A percentile compares a stretch with the other conserved stretches of the same genome.
Evolutionary conservation across 352 stramenopile genomes (phyloP).

Genomic region (Globisporangium cederbergense): DNA sequence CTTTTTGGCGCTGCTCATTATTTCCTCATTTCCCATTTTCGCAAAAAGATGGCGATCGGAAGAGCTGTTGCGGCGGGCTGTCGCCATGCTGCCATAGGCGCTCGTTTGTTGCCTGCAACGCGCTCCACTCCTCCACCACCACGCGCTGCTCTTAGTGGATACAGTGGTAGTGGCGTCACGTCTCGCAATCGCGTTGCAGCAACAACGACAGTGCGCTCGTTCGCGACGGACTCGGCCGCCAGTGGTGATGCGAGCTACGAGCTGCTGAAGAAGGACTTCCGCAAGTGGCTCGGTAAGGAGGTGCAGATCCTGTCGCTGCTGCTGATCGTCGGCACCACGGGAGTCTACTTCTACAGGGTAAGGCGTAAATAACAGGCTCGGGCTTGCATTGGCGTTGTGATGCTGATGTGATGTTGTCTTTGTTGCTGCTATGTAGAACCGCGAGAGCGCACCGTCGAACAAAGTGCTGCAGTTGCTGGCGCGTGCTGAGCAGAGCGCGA

Average conservation of each 20-base stretch:
- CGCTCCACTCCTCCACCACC: not conserved
- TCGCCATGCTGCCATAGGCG: not conserved
- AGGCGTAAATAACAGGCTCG: no score
- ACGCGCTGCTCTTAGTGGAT: not conserved
- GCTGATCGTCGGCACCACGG: slow-evolving; percentile 38
- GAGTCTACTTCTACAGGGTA: slow-evolving; percentile 71
- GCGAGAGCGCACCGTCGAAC: slow-evolving; percentile 48
- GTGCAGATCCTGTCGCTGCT: slow-evolving; percentile 40
- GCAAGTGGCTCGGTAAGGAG: slow-evolving; percentile 55
- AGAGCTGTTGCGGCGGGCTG: not conserved
- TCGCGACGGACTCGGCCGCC: slow-evolving; percentile 9
- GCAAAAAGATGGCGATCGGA: not conserved
- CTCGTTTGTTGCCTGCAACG: not conserved
- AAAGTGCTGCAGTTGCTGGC: slow-evolving; percentile 52
- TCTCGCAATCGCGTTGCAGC: not conserved
- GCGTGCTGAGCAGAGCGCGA: slow-evolving; percentile 40
- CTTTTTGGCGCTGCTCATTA: not conserved
- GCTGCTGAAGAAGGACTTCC: slow-evolving; percentile 61
- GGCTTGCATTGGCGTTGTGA: not conserved
- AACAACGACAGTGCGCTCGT: not conserved
- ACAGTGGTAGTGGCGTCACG: not conserved
- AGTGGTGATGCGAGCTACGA: slow-evolving; percentile 24
- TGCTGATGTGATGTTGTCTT: not conserved
- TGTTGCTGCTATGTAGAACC: slow-evolving; percentile 32
- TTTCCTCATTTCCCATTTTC: not conserved